Percentiles rank a stretch among this genome's conserved stretches.
These are phyloP conservation scores for Tricholoma flavovirens DNA, from an alignment of 768 basidiomycete species.

Conservation along the genomic window DNA sequence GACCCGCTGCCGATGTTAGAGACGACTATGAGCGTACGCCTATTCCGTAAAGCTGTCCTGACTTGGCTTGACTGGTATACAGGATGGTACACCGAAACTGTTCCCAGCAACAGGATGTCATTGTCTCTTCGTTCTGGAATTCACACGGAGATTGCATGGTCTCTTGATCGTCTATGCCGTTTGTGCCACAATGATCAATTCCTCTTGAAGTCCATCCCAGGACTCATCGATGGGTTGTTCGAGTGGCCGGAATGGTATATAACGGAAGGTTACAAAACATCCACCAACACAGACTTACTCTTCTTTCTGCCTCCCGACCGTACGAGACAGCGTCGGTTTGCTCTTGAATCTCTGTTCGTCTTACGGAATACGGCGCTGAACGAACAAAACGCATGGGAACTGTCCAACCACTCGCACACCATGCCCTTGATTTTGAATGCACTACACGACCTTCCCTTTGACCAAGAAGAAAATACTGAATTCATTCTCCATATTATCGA, in stretches of 20 bases:
- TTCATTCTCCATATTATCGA: constrained; percentile 69
- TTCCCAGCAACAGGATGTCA: constrained; percentile 82
- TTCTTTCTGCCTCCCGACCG: constrained; percentile 52
- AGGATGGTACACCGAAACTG: constrained; percentile 87
- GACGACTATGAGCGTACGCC: constrained; percentile 76
- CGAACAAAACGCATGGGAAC: constrained; percentile 58
- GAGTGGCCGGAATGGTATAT: constrained; percentile 88
- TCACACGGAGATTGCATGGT: constrained; percentile 79
- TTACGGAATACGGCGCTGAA: constrained; percentile 81
- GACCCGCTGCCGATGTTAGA: constrained; percentile 41
- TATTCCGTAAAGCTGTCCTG: background rate
- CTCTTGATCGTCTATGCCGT: constrained; percentile 79
- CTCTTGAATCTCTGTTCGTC: constrained; percentile 80
- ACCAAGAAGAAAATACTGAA: constrained; percentile 65
- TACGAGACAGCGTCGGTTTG: constrained; percentile 59
- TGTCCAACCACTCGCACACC: constrained; percentile 55
- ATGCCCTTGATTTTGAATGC: constrained; percentile 61
- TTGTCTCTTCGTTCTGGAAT: constrained; percentile 84
- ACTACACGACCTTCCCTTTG: constrained; percentile 53
- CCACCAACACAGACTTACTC: constrained; percentile 36
- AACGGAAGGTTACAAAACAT: constrained; percentile 47
- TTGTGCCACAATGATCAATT: constrained; percentile 79
- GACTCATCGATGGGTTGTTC: constrained; percentile 77
- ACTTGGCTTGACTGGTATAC: constrained; percentile 1
- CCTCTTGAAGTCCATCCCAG: constrained; percentile 63